These are phyloP conservation scores for Plantago major DNA, from an alignment of 257 asterid species.

Conservation along the genomic window DNA sequence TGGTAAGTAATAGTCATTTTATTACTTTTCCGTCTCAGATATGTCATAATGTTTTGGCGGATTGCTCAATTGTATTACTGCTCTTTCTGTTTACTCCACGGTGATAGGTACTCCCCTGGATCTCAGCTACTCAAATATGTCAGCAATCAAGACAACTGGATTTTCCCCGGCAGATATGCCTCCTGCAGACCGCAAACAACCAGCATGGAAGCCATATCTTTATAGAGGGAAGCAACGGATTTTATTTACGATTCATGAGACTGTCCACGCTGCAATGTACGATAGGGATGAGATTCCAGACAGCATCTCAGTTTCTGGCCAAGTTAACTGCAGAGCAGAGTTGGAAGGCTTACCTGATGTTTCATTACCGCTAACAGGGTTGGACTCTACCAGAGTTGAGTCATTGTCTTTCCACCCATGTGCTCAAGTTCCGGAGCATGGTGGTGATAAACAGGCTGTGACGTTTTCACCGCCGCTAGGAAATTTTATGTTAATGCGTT, in stretches of 20 bases:
- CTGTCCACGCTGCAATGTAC: slow-evolving; percentile 86
- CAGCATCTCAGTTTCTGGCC: slow-evolving; percentile 74
- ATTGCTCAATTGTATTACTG: not conserved
- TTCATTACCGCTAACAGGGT: slow-evolving; percentile 74
- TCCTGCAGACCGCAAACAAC: slow-evolving; percentile 84
- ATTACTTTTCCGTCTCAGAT: slow-evolving; percentile 23
- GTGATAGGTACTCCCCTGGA: slow-evolving; percentile 82
- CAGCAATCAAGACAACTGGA: slow-evolving; percentile 68
- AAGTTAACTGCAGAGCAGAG: slow-evolving; percentile 95
- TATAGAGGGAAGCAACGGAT: slow-evolving; percentile 87
- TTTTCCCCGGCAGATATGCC: slow-evolving; percentile 81
- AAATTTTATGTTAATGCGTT: slow-evolving; percentile 70
- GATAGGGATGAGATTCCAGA: slow-evolving; percentile 97
- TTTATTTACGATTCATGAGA: slow-evolving; percentile 83
- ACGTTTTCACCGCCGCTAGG: slow-evolving; percentile 94
- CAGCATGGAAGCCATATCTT: slow-evolving; percentile 98
- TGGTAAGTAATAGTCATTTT: slow-evolving; percentile 56
- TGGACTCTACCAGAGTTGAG: slow-evolving; percentile 64
- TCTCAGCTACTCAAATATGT: slow-evolving; percentile 71
- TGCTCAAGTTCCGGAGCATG: slow-evolving; percentile 97
- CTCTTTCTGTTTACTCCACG: not conserved
- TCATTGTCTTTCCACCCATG: slow-evolving; percentile 88
- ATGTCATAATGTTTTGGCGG: slow-evolving; percentile 5
- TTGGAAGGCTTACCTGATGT: slow-evolving; percentile 94
- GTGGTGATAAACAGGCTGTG: slow-evolving; percentile 82